Conservation (phyloP, 768 basidiomycete species). For the Naganishia randhawae region DNA sequence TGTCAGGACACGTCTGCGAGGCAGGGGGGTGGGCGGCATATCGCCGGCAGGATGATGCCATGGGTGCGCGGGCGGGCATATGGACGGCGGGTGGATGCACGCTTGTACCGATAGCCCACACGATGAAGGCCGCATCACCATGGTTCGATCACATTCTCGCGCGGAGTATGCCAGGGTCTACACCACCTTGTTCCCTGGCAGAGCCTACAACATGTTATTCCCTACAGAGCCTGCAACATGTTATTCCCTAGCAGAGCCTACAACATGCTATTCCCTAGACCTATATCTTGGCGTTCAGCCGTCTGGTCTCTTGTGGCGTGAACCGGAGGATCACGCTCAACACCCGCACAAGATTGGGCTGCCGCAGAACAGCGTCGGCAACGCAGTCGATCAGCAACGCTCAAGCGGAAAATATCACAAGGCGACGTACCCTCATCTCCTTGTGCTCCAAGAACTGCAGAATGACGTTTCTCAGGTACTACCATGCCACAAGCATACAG, state of each 20-base stretch:
- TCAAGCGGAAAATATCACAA: not conserved
- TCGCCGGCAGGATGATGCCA: not conserved
- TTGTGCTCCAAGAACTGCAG: constrained; percentile 97
- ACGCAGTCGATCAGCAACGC: not conserved
- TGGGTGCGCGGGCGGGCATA: not conserved
- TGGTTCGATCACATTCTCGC: constrained; percentile 16
- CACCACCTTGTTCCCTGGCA: not conserved
- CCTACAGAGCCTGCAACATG: not conserved
- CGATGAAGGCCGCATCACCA: not conserved
- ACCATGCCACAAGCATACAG: not conserved
- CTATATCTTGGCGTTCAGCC: constrained; percentile 78
- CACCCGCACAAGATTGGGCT: constrained; percentile 88
- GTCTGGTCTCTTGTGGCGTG: constrained; percentile 87
- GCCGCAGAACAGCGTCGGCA: not conserved
- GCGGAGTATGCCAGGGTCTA: not conserved
- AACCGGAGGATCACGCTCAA: constrained; percentile 88
- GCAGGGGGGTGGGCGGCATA: constrained; percentile 10
- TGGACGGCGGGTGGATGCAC: not conserved
- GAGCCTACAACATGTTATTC: not conserved
- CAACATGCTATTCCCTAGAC: constrained; percentile 1
- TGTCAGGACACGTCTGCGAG: constrained; percentile 10
- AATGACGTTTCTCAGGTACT: constrained; percentile 89
- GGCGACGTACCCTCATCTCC: constrained; percentile 83
- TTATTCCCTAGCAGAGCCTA: not conserved
- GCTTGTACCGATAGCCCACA: not conserved